Conservation (phyloP, 768 basidiomycete genomes). For the Artomyces pyxidatus region DNA sequence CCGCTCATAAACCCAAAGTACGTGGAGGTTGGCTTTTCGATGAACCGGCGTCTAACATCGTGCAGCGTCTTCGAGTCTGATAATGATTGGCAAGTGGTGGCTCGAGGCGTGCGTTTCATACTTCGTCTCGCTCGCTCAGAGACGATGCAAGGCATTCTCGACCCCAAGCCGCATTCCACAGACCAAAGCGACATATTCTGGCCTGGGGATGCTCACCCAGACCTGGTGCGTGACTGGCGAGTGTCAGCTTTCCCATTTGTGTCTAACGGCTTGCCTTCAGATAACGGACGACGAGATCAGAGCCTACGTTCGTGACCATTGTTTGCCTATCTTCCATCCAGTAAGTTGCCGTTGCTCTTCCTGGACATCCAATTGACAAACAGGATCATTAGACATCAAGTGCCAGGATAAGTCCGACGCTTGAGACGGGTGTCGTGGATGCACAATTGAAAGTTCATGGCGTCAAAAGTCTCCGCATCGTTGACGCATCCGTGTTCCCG, state of each 20-base stretch:
- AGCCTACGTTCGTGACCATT: constrained; percentile 2
- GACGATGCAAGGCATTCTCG: constrained; percentile 7
- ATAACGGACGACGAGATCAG: constrained; percentile 7
- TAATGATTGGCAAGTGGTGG: constrained; percentile 10
- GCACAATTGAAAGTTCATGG: constrained; percentile 33
- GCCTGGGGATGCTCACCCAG: constrained; percentile 7
- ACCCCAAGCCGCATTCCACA: constrained; percentile 4
- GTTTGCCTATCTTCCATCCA: constrained; percentile 21
- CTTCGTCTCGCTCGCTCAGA: constrained; percentile 5
- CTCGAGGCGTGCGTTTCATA: constrained; percentile 11
- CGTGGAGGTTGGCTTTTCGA: too few species aligned
- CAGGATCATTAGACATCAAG: constrained; percentile 1
- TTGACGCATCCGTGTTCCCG: constrained; percentile 17
- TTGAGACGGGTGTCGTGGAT: constrained; percentile 32
- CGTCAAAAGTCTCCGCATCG: constrained; percentile 29
- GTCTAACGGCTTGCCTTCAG: background rate
- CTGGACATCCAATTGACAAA: background rate
- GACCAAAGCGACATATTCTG: constrained; percentile 11
- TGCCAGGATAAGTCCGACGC: background rate
- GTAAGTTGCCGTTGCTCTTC: constrained; percentile 9
- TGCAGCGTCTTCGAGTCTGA: constrained; percentile 13
- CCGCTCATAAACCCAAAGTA: constrained; percentile 9
- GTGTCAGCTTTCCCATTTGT: background rate
- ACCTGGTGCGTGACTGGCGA: constrained; percentile 9
- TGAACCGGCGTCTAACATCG: background rate